Conservation (phyloP, 805 yeast genomes). For the Hanseniaspora pseudoguilliermondii region DNA sequence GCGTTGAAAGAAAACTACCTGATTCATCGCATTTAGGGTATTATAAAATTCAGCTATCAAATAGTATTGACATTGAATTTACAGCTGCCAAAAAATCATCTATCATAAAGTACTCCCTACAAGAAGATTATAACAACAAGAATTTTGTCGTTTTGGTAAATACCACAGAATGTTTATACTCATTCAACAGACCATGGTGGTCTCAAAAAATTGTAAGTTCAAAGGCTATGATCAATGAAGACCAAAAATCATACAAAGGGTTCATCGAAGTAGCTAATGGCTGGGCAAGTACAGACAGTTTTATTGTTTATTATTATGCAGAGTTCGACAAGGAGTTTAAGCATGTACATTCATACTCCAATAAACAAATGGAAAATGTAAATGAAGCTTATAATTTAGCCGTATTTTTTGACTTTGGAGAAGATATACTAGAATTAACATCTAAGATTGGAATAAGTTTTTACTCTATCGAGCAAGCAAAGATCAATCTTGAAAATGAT, state of each 20-base stretch:
- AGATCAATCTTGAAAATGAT: conserved; percentile 13
- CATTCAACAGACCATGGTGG: conserved; percentile 26
- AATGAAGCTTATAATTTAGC: conserved; percentile 20
- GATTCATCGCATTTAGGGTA: conserved; percentile 24
- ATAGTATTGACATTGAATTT: conserved; percentile 22
- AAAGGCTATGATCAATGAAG: conserved; percentile 16
- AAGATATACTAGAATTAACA: conserved; percentile 6
- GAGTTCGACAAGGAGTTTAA: conserved; percentile 21
- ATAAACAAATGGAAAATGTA: conserved; percentile 8
- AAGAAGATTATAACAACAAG: conserved; percentile 4
- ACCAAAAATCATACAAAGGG: conserved; percentile 21
- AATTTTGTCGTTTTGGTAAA: conserved; percentile 21
- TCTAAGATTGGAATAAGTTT: conserved; percentile 17
- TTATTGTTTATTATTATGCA: conserved; percentile 26
- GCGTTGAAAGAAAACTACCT: conserved; percentile 14
- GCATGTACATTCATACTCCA: conserved; percentile 15
- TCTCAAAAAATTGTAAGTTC: conserved; percentile 26
- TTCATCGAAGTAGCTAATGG: conserved; percentile 24
- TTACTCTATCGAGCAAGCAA: conserved; percentile 16
- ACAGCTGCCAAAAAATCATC: conserved; percentile 25
- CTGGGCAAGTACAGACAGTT: conserved; percentile 25
- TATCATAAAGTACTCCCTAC: conserved; percentile 21
- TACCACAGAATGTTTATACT: conserved; percentile 24
- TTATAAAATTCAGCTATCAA: conserved; percentile 20
- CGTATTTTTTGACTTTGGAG: conserved; percentile 21